phyloP scores from a whole-genome alignment of 2,329 filamentous ascomycete species.

The Hysterium pulicare region DNA sequence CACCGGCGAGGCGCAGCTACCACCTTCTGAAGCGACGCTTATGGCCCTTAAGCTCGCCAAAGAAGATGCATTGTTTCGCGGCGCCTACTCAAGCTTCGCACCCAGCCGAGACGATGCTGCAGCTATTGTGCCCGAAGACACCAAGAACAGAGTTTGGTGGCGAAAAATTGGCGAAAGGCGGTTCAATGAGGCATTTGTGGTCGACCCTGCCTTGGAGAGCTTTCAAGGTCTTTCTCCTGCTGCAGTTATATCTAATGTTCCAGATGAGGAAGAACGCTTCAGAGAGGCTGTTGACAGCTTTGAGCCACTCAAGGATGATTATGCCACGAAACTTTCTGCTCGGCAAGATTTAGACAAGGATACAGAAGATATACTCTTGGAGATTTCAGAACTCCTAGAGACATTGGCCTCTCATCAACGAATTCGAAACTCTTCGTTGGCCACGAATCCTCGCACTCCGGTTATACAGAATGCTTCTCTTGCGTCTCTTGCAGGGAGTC shows the following conservation, averaged over 20 bases:
- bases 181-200: slow-evolving; percentile 63
- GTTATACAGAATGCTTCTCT: slow-evolving; percentile 66
- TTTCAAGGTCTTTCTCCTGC: slow-evolving; percentile 34
- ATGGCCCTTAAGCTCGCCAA: slow-evolving; percentile 55
- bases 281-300: slow-evolving; percentile 38
- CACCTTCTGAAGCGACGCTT: slow-evolving; percentile 36
- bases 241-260: slow-evolving; percentile 19
- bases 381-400: slow-evolving; percentile 72
- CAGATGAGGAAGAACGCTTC: slow-evolving; percentile 34
- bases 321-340: slow-evolving; percentile 21
- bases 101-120: slow-evolving; percentile 70
- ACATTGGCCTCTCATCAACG: slow-evolving; percentile 75
- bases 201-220: slow-evolving; percentile 43
- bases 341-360: slow-evolving; percentile 55
- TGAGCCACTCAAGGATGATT: slow-evolving; percentile 24
- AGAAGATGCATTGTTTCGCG: slow-evolving; percentile 71
- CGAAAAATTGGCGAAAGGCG: slow-evolving; percentile 64
- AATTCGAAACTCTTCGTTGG: slow-evolving; percentile 69
- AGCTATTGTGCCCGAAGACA: slow-evolving; percentile 65
- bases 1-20: slow-evolving; percentile 58
- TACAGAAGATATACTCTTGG: slow-evolving; percentile 65
- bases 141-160: slow-evolving; percentile 73
- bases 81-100: slow-evolving; percentile 77
- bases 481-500: slow-evolving; percentile 51
- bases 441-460: slow-evolving; percentile 62